phyloP scores from a whole-genome alignment of 2,329 filamentous ascomycete genomes.

The Cladosporium colombiae region DNA sequence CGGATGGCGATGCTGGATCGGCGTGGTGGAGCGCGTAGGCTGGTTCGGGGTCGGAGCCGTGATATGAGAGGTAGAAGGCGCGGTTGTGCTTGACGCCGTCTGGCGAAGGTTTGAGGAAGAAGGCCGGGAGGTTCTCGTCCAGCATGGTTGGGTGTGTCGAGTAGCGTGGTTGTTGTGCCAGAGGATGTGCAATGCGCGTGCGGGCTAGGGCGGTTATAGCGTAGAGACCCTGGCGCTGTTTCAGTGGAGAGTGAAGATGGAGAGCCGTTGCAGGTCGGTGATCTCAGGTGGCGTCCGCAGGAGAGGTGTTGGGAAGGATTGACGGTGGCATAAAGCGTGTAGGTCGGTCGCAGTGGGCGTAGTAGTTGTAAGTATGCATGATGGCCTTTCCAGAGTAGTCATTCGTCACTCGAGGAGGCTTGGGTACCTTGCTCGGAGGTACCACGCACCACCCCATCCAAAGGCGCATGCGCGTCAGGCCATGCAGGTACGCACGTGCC shows the following conservation, averaged over 20 bases:
- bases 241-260: slow-evolving; percentile 7
- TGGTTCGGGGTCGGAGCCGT: slow-evolving; percentile 77
- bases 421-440: background rate
- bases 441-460: background rate
- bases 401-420: slow-evolving; percentile 7
- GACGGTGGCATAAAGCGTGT: background rate
- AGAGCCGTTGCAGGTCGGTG: background rate
- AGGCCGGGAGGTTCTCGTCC: slow-evolving; percentile 86
- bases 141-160: slow-evolving; percentile 62
- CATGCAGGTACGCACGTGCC: slow-evolving; percentile 4
- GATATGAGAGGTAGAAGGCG: slow-evolving; percentile 61
- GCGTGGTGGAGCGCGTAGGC: slow-evolving; percentile 79
- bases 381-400: background rate
- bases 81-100: slow-evolving; percentile 55
- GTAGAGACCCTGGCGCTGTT: slow-evolving; percentile 7
- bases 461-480: slow-evolving; percentile 8
- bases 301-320: background rate
- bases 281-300: background rate
- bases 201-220: background rate
- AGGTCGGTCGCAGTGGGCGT: background rate
- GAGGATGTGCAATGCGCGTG: background rate
- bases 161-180: slow-evolving; percentile 1
- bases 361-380: slow-evolving; percentile 3
- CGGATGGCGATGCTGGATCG: slow-evolving; percentile 62
- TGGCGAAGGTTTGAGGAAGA: slow-evolving; percentile 59